Conservation (phyloP, 2,329 filamentous ascomycete species). For the Cercospora zeae-maydis region DNA sequence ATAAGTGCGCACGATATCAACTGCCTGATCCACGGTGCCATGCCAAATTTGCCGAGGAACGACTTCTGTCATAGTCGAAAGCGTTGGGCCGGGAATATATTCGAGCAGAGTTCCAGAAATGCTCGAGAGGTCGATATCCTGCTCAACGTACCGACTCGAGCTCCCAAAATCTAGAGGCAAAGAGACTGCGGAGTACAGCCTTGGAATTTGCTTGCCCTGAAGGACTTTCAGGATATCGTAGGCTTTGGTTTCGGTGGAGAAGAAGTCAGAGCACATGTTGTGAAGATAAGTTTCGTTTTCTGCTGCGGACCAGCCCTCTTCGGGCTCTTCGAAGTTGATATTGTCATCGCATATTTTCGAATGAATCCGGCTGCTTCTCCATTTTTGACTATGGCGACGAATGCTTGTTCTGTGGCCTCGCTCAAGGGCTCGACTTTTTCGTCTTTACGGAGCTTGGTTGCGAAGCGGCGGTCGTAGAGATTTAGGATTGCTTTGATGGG, state of each 20-base stretch:
- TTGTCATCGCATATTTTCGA: background rate
- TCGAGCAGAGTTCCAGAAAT: background rate
- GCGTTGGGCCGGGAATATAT: conserved; percentile 4
- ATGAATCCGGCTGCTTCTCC: conserved; percentile 3
- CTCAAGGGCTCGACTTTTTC: background rate
- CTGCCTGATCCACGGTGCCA: background rate
- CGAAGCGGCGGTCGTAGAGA: conserved; percentile 10
- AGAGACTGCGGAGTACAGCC: background rate
- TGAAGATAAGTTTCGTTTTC: conserved; percentile 10
- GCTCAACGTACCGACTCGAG: background rate
- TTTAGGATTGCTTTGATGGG: conserved; percentile 25
- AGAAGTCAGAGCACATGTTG: background rate
- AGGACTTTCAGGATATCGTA: background rate
- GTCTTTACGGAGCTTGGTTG: conserved; percentile 4
- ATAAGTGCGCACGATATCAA: background rate
- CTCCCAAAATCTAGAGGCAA: background rate
- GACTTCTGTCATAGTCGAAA: background rate
- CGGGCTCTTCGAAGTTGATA: conserved; percentile 7
- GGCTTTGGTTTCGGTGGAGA: background rate
- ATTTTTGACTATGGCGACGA: background rate
- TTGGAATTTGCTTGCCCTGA: background rate
- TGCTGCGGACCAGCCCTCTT: conserved; percentile 9
- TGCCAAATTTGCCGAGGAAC: conserved; percentile 6
- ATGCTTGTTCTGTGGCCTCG: background rate
- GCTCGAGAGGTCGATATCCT: background rate